A percentile compares a stretch with the other conserved stretches of the same genome.
These are phyloP conservation scores for Penicillium rolfsii DNA, from an alignment of 2,329 filamentous ascomycete genomes.

Conservation along the genomic window DNA sequence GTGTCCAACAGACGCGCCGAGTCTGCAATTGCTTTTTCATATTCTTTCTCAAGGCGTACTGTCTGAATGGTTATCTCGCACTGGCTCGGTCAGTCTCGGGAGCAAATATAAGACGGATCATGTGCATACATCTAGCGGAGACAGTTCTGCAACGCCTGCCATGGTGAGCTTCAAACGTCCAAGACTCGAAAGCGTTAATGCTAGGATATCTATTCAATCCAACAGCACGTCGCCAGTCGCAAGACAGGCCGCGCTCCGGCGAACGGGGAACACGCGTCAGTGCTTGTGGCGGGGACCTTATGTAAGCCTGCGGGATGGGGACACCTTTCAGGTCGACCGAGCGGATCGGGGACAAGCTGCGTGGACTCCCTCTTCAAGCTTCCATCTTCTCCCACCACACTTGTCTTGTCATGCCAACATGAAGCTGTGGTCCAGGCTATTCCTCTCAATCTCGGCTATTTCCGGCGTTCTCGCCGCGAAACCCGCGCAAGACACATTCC, in stretches of 20 bases:
- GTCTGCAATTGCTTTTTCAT: slow-evolving; percentile 66
- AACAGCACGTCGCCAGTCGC: slow-evolving; percentile 1
- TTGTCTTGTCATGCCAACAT: slow-evolving; percentile 33
- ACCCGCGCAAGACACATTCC: slow-evolving; percentile 69
- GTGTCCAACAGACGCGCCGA: slow-evolving; percentile 71
- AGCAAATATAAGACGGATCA: not conserved
- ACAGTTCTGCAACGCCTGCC: slow-evolving; percentile 18
- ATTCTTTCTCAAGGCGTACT: slow-evolving; percentile 67
- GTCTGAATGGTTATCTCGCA: slow-evolving; percentile 56
- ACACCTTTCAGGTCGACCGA: slow-evolving; percentile 21
- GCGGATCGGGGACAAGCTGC: not conserved
- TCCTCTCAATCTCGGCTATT: slow-evolving; percentile 47
- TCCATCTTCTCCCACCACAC: slow-evolving; percentile 1
- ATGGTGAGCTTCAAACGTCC: slow-evolving; percentile 8
- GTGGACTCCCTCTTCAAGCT: slow-evolving; percentile 2
- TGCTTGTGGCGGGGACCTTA: slow-evolving; percentile 19
- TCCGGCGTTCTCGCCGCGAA: slow-evolving; percentile 49
- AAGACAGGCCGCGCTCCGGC: not conserved
- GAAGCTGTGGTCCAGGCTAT: slow-evolving; percentile 36
- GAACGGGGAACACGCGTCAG: not conserved
- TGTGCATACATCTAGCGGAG: slow-evolving; percentile 33
- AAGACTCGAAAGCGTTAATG: not conserved
- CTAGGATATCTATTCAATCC: not conserved
- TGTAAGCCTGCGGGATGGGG: slow-evolving; percentile 23
- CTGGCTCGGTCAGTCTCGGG: slow-evolving; percentile 21